Base-by-base conservation (phyloP, 1,284 basidiomycete genomes). In the Microbotryum saponariae region DNA sequence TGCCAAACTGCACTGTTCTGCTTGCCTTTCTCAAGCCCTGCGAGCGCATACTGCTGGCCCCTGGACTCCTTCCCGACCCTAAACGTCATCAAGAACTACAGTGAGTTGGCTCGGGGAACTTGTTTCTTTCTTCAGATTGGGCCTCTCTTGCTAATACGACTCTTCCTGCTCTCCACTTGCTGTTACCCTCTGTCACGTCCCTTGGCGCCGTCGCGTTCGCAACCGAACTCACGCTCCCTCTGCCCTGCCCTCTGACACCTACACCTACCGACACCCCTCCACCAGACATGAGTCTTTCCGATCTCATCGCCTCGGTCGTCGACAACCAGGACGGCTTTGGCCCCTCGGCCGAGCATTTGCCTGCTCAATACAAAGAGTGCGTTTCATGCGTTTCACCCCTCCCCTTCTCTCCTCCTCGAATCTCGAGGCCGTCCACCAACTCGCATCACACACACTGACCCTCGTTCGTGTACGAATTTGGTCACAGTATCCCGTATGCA, bases 401-500 rank as follows among this genome's bases (percentile, higher is more conserved):
- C 50, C 29, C 46, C 20, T 52, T 62, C 51, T 23, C 21, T 23
- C 12, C 21, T 23, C 12, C 23, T 49, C 46, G 44, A 52, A 14
- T 20, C 58, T 18, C 42, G 25, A 50, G 14, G 37, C 29, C 23
- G 4, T 20, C 29, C 8, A 6, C 21, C 6, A 29, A 29, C 23
- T 16, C 23, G 44, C 42, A 10, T 33, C 47, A 42, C 31, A 37
- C 27, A 51, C 9, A 33, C 55, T 56, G 46, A 56, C n/a, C 33
- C 29, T 45, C 10, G 20, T 37, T 16, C 31, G n/a, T 33, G 8
- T 31, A 4, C n/a, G 9, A n/a, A 12, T 18, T 6, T 4, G 9
- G 10, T 49, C 51, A 23, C 63, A 79, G 78, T 73, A 93, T 97
- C 67, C 92, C 92, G 46, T 97, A 97, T 74, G 91, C 93, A 2